These are phyloP conservation scores for Helicocarpus griseus DNA, from an alignment of 2,329 filamentous ascomycete genomes.

Conservation along the genomic window DNA sequence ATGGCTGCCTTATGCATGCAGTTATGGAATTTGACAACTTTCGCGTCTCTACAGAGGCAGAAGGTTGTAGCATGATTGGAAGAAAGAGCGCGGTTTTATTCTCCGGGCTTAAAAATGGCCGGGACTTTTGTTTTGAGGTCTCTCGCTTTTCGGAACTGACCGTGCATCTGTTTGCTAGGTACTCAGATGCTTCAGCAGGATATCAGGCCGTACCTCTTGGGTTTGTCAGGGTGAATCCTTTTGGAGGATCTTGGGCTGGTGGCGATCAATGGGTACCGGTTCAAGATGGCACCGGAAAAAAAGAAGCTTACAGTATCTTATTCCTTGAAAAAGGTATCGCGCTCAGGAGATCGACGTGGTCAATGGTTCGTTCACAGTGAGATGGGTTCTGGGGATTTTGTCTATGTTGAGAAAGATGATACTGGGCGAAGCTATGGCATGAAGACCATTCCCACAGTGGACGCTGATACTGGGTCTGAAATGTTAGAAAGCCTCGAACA, in stretches of 20 bases:
- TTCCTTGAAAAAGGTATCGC: conserved; percentile 4
- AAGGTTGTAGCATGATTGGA: not conserved
- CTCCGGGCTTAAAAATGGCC: not conserved
- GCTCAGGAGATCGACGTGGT: conserved; percentile 1
- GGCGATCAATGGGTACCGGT: not conserved
- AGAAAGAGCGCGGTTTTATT: not conserved
- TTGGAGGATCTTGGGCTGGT: not conserved
- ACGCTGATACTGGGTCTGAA: not conserved
- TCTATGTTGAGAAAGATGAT: conserved; percentile 2
- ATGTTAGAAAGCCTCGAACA: conserved; percentile 9
- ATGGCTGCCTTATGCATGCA: conserved; percentile 7
- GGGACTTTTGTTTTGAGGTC: conserved; percentile 4
- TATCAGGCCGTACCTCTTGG: conserved; percentile 4
- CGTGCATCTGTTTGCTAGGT: conserved; percentile 4
- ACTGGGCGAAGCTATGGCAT: conserved; percentile 1
- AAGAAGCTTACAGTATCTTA: conserved; percentile 1
- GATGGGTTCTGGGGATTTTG: conserved; percentile 5
- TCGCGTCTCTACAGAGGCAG: conserved; percentile 4
- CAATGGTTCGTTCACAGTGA: conserved; percentile 5
- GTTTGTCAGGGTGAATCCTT: conserved; percentile 5
- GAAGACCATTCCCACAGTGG: conserved; percentile 1
- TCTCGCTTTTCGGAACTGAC: conserved; percentile 4
- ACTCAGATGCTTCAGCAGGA: conserved; percentile 4
- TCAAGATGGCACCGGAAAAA: conserved; percentile 3
- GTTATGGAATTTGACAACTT: conserved; percentile 7